Base-by-base conservation (phyloP, 441 rosid genomes). In the Hura crepitans region DNA sequence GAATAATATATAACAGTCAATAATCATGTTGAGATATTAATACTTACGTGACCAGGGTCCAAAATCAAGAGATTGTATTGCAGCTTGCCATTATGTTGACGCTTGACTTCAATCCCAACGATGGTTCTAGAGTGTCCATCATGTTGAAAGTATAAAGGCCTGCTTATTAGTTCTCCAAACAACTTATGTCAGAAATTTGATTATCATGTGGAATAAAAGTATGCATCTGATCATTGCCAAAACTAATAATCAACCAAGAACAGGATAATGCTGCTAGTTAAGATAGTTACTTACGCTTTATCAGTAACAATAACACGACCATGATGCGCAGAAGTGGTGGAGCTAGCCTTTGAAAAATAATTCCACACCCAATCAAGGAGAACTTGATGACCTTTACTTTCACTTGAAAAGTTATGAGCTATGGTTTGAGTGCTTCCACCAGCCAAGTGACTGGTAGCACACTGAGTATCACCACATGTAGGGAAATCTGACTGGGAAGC, bases 71-170 rank as follows among this genome's bases (percentile, higher is more conserved):
- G 91, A 76, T 58, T 85, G 81, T 75, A 81, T 55, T 77, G 82
- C 69, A 79, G 87, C 55, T 71, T 66, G 72, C 86, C 74, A 66
- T 80, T 81, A 58, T 67, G 61, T 56, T 80, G 86, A 68, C 72
- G 86, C 71, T 66, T 81, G 39, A 70, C 78, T 76, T 92, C 91
- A 78, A 89, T 87, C 68, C 97, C 96, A 64, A 89, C 77, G 42
- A 92, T 82, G 25, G 94, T 86, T 78, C 94, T 83, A 9, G 96
- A 89, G 76, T 89, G 97, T 33, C 96, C 97, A 64, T 89, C 89
- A 67, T 92, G 96, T 76, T 89, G 97, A 77, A 88, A 88, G 77
- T 92, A 92, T 73, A 92, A 83, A 4, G 97, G 94, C 81, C 94
- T 92, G 78, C 73, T 65, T 42, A 68, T 50, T 50, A 77, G 74